A percentile compares a stretch with the other conserved stretches of the same genome.
Conservation (phyloP, 1,284 basidiomycete species). For the Wallemia mellicola region DNA sequence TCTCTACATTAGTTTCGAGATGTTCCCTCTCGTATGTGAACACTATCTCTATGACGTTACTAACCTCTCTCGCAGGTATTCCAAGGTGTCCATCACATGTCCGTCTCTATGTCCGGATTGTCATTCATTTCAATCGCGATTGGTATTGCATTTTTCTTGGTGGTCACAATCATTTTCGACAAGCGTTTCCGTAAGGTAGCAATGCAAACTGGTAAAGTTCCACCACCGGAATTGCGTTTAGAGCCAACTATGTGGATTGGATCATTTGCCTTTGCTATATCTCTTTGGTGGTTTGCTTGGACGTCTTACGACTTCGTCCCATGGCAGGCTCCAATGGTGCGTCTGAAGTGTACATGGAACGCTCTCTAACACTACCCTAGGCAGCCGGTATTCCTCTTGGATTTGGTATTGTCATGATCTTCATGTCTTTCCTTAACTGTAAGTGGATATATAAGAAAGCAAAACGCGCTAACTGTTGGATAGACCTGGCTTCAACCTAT, state of each 20-base stretch:
- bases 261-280: not conserved
- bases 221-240: not conserved
- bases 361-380: too few species aligned
- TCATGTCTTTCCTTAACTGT: conserved; percentile 19
- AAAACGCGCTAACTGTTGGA: too few species aligned
- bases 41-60: too few species aligned
- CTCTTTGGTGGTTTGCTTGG: not conserved
- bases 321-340: not conserved
- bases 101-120: conserved; percentile 14
- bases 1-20: conserved; percentile 15
- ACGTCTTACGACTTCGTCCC: not conserved
- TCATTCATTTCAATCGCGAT: conserved; percentile 11
- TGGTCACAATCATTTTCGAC: not conserved
- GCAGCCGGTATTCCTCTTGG: not conserved
- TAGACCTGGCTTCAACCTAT: conserved; percentile 2
- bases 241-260: not conserved
- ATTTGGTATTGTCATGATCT: conserved; percentile 4
- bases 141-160: not conserved
- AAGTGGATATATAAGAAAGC: too few species aligned
- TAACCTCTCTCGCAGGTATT: too few species aligned
- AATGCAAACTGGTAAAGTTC: not conserved
- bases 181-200: not conserved
- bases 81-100: conserved; percentile 15
- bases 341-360: too few species aligned
- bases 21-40: conserved; percentile 14